Evolutionary conservation across 306 rosid species (phyloP).

Genomic region (Castanea mollissima): DNA sequence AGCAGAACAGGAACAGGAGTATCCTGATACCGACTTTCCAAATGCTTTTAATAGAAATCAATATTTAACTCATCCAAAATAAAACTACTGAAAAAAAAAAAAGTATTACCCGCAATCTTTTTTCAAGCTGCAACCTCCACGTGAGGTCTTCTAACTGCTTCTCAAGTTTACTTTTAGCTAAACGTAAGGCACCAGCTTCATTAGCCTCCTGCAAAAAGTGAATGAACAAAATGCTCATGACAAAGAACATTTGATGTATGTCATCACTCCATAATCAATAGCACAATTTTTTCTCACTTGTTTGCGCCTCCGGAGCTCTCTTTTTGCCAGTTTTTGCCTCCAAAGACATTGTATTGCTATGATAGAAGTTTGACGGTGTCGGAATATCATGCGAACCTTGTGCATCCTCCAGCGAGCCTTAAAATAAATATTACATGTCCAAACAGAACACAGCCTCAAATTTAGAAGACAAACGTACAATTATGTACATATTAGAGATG

Average conservation of each 20-base stretch:
- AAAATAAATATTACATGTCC: constrained; percentile 23
- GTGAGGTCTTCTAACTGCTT: constrained; percentile 93
- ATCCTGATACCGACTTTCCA: not conserved
- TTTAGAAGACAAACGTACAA: not conserved
- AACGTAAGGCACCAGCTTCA: constrained; percentile 95
- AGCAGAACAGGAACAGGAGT: not conserved
- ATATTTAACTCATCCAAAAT: constrained; percentile 4
- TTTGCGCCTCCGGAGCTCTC: constrained; percentile 73
- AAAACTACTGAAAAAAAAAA: not conserved
- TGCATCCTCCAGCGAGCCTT: constrained; percentile 88
- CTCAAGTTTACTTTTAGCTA: constrained; percentile 93
- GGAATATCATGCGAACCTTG: constrained; percentile 66
- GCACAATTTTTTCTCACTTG: constrained; percentile 39
- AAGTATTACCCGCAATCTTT: constrained; percentile 80
- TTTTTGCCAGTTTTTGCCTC: constrained; percentile 82
- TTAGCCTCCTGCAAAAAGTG: constrained; percentile 76
- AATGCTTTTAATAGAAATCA: not conserved
- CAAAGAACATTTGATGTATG: constrained; percentile 4
- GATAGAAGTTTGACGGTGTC: constrained; percentile 51
- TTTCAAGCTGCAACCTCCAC: constrained; percentile 95
- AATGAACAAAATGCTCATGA: constrained; percentile 6
- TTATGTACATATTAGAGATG: not conserved
- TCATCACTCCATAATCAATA: not conserved
- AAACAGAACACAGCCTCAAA: constrained; percentile 4
- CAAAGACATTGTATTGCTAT: constrained; percentile 84